Evolutionary conservation across 148 eudicot species (phyloP).

Genomic region (Chenopodium quinoa): DNA sequence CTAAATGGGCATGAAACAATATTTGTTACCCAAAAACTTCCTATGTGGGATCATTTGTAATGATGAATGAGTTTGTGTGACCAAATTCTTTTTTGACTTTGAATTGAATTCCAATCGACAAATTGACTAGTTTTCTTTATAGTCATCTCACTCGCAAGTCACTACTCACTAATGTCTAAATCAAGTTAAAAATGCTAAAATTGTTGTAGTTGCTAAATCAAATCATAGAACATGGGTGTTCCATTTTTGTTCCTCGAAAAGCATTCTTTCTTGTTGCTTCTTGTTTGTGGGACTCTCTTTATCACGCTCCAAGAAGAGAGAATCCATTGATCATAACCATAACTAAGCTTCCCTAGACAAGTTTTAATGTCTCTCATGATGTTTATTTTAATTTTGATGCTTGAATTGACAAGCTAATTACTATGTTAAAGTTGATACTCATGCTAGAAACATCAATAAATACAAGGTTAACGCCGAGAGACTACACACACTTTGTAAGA

Average conservation of each 20-base stretch:
- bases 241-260: background rate
- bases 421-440: too few relatives aligned
- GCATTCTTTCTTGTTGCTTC: background rate
- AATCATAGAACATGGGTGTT: background rate
- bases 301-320: background rate
- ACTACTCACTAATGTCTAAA: background rate
- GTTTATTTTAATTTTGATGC: too few relatives aligned
- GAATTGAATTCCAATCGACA: constrained; percentile 10
- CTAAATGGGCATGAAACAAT: background rate
- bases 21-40: background rate
- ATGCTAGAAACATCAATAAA: too few relatives aligned
- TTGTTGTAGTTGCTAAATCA: background rate
- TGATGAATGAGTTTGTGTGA: constrained; percentile 10
- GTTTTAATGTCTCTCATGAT: background rate
- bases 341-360: background rate
- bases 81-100: constrained; percentile 16
- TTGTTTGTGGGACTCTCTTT: background rate
- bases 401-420: too few relatives aligned
- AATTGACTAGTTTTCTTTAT: constrained; percentile 4
- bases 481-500: too few relatives aligned
- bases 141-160: background rate
- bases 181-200: background rate
- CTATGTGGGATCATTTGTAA: constrained; percentile 12
- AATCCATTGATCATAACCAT: background rate
- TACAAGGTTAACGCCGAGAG: too few relatives aligned